Base-by-base conservation (phyloP, 2,329 filamentous ascomycete species). In the Coniochaeta sp. region DNA sequence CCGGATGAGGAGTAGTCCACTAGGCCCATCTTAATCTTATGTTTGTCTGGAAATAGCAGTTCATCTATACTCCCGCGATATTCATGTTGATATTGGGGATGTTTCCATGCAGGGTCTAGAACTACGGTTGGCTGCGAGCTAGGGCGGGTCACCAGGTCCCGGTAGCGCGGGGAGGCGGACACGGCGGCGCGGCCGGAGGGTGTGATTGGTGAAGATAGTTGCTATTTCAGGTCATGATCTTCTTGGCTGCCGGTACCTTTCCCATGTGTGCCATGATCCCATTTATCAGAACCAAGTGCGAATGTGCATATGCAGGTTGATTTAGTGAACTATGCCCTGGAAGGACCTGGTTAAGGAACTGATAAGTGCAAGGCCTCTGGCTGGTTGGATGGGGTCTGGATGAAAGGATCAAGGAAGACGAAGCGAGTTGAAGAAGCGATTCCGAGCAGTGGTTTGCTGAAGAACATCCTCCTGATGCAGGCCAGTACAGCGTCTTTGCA, bases 1-100 rank as follows among this genome's bases (percentile, higher is more conserved):
- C 58, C 63, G 34, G 65, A 58, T 40, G 62, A 69, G 36, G 72
- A 71, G 66, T 77, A 79, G 64, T 78, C 74, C 61, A 79, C 76
- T 14, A 78, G 67, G 19, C 68, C 69, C 74, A 75, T 71, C 34
- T 26, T 26, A n/a, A 17, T 36, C 30, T 36, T 22, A 38, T 22
- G 5, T 56, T 34, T 19, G 38, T 40, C 38, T 40, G 38, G n/a
- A n/a, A 40, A n/a, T 40, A 40, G 17, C 17, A 4, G 16, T 40
- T 40, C 4, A 19, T n/a, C 7, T 38, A 8, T 12, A 32, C 6
- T 38, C 36, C 16, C 16, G 36, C 16, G 36, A 44, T 44, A 9
- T 10, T 22, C n/a, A 22, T n/a, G 42, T 5, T 17, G 22, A 5
- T 4, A 19, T 22, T 22, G n/a, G 8, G 26, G 22, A 30, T 52